Evolutionary conservation across 2,329 filamentous ascomycete species (phyloP).

Genomic region (Emergomyces pasteurianus): DNA sequence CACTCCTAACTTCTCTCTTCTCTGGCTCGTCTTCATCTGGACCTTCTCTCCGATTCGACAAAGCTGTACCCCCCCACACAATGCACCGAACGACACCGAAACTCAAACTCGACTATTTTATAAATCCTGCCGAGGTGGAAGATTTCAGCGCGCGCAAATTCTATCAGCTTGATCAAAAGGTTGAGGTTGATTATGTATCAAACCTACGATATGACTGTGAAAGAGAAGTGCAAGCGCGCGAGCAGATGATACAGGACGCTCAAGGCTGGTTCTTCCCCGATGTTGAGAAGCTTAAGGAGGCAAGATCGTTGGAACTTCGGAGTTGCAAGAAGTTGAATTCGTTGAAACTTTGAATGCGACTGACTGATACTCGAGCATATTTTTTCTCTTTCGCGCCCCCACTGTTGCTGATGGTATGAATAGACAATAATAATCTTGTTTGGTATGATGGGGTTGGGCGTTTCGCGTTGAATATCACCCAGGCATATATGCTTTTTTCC

Average conservation of each 20-base stretch:
- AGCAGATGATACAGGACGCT: slow-evolving; percentile 61
- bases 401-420: slow-evolving; percentile 2
- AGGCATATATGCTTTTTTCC: slow-evolving; percentile 1
- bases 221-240: slow-evolving; percentile 53
- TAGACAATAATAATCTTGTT: slow-evolving; percentile 3
- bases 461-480: neutral
- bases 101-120: slow-evolving; percentile 68
- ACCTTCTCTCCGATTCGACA: slow-evolving; percentile 67
- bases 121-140: slow-evolving; percentile 66
- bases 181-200: slow-evolving; percentile 61
- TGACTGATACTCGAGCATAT: neutral
- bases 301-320: slow-evolving; percentile 49
- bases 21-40: slow-evolving; percentile 44
- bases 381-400: neutral
- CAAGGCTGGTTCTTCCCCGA: slow-evolving; percentile 82
- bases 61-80: slow-evolving; percentile 58
- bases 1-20: slow-evolving; percentile 71
- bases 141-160: slow-evolving; percentile 60
- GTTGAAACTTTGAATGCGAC: slow-evolving; percentile 5
- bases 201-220: slow-evolving; percentile 61
- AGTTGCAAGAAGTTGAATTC: slow-evolving; percentile 45
- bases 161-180: slow-evolving; percentile 60
- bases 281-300: slow-evolving; percentile 62
- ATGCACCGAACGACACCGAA: slow-evolving; percentile 58
- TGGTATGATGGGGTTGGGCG: slow-evolving; percentile 2